Evolutionary conservation across 2,329 filamentous ascomycete genomes (phyloP).

Genomic region (Diplodia corticola): DNA sequence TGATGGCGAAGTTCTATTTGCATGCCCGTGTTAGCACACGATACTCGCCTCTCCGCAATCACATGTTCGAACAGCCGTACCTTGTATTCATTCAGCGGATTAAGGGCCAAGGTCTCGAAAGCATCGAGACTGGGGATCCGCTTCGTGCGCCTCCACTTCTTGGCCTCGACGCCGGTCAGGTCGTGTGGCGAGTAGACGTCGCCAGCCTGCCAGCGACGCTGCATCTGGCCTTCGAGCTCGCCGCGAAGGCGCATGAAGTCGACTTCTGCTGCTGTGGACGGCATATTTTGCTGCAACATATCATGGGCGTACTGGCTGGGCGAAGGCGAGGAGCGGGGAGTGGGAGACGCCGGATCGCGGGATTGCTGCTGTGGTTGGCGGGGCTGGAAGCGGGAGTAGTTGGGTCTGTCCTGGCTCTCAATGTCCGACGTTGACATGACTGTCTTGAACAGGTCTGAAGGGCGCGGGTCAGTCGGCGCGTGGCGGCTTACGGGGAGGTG

Average conservation of each 20-base stretch:
- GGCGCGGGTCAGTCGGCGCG: not conserved
- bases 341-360: not conserved
- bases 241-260: conserved; percentile 21
- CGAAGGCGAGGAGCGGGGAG: not conserved
- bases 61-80: conserved; percentile 50
- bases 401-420: no score
- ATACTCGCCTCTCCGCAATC: not conserved
- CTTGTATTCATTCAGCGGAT: conserved; percentile 84
- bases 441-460: not conserved
- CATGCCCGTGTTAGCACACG: not conserved
- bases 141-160: conserved; percentile 67
- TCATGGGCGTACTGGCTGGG: no score
- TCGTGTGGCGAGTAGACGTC: conserved; percentile 93
- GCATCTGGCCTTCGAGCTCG: conserved; percentile 64
- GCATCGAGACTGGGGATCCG: conserved; percentile 63
- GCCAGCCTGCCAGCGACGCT: conserved; percentile 71
- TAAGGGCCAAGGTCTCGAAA: conserved; percentile 76
- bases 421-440: not conserved
- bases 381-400: not conserved
- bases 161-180: conserved; percentile 73
- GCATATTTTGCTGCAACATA: not conserved
- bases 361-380: not conserved
- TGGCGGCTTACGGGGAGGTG: not conserved
- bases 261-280: not conserved
- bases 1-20: conserved; percentile 81